Conservation (phyloP, 129 eudicot genomes). For the Lactuca sativa region DNA sequence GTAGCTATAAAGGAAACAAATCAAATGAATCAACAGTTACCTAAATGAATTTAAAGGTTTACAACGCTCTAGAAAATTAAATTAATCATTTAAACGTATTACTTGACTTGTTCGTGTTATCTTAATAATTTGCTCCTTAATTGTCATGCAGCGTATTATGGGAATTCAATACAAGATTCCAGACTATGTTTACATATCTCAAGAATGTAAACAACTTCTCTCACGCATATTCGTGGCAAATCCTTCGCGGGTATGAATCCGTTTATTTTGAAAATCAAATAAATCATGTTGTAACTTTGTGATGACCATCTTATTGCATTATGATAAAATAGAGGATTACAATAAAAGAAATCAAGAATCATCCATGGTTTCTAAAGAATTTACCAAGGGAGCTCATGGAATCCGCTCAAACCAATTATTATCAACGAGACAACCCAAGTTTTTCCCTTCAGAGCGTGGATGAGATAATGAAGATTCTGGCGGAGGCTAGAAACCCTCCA, state of each 20-base stretch:
- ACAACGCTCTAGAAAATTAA: neutral
- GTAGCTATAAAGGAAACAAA: too few relatives aligned
- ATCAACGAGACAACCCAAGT: constrained; percentile 51
- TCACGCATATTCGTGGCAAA: constrained; percentile 68
- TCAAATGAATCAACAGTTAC: too few relatives aligned
- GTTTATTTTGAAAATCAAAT: neutral
- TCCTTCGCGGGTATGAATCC: constrained; percentile 52
- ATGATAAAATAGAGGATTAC: constrained; percentile 53
- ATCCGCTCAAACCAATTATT: constrained; percentile 56
- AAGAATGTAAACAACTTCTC: constrained; percentile 70
- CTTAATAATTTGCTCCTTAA: neutral
- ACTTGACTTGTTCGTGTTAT: too few relatives aligned
- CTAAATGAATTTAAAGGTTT: neutral
- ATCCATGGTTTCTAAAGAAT: constrained; percentile 90
- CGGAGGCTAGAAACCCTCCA: constrained; percentile 64
- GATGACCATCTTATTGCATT: neutral
- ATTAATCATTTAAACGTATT: too few relatives aligned
- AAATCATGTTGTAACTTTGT: neutral
- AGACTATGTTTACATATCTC: constrained; percentile 75
- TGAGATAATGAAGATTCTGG: constrained; percentile 71
- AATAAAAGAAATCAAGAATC: constrained; percentile 68
- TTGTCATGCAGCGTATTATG: constrained; percentile 62
- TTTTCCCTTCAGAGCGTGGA: constrained; percentile 58
- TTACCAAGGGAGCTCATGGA: constrained; percentile 78
- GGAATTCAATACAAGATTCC: constrained; percentile 64